These are phyloP conservation scores for Drosera capensis DNA, from an alignment of 148 eudicot genomes.

Conservation along the genomic window DNA sequence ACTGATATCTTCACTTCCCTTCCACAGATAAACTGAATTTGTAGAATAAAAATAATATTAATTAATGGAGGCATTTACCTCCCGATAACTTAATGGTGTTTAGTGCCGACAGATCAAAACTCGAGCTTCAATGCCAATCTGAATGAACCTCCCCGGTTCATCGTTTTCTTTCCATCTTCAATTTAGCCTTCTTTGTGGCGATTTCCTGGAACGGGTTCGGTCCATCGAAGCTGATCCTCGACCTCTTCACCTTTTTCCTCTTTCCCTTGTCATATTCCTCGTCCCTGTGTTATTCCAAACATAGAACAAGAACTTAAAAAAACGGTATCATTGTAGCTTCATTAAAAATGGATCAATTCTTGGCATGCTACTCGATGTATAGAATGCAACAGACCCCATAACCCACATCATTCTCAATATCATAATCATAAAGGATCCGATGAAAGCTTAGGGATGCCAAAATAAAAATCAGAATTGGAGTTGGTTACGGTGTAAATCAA, in stretches of 20 bases:
- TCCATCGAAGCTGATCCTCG: constrained; percentile 29
- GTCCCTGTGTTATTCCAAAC: constrained; percentile 45
- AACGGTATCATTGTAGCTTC: not conserved
- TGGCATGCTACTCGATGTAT: too few species aligned
- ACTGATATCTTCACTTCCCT: too few species aligned
- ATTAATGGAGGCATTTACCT: too few species aligned
- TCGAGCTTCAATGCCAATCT: not conserved
- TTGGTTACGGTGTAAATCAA: too few species aligned
- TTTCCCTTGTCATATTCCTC: constrained; percentile 83
- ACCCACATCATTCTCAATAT: too few species aligned
- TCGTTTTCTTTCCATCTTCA: constrained; percentile 4
- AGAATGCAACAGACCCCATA: too few species aligned
- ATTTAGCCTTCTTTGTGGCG: constrained; percentile 37
- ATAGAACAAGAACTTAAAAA: not conserved
- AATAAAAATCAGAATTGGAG: too few species aligned
- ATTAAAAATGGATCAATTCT: not conserved
- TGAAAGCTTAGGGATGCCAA: too few species aligned
- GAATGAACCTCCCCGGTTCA: not conserved
- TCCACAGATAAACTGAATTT: too few species aligned
- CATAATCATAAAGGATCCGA: too few species aligned
- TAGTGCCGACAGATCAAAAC: not conserved
- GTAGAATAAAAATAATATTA: too few species aligned
- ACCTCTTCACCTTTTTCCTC: constrained; percentile 53
- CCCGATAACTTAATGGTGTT: too few species aligned
- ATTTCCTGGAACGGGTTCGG: constrained; percentile 72